Percentiles rank a stretch among this genome's conserved stretches.
Evolutionary conservation across 2,329 filamentous ascomycete species (phyloP).

Genomic region (Botrytis cinerea): DNA sequence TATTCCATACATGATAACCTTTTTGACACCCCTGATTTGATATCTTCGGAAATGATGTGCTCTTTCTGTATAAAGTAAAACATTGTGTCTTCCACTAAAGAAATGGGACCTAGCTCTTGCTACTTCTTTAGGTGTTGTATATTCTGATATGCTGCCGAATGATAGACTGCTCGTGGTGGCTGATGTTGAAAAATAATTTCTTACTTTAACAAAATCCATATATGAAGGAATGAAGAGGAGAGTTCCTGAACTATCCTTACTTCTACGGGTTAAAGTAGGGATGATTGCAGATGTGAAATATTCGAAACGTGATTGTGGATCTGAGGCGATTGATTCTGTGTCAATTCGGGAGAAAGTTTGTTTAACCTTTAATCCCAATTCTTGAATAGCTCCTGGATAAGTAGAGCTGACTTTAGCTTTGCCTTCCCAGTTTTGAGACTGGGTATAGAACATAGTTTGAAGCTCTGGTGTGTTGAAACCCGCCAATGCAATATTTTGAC

Average conservation of each 20-base stretch:
- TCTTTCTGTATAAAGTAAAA: constrained; percentile 89
- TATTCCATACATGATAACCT: constrained; percentile 85
- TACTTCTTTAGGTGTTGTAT: constrained; percentile 75
- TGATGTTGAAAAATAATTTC: constrained; percentile 86
- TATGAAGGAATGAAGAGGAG: constrained; percentile 91
- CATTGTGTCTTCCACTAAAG: constrained; percentile 74
- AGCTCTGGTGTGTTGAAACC: constrained; percentile 88
- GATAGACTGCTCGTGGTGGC: constrained; percentile 55
- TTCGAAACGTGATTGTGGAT: constrained; percentile 86
- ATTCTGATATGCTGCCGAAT: constrained; percentile 88
- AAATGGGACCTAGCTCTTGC: constrained; percentile 87
- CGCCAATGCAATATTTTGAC: constrained; percentile 81
- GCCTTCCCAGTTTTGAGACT: constrained; percentile 80
- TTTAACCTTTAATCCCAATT: constrained; percentile 69
- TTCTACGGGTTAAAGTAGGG: constrained; percentile 69
- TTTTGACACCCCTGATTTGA: constrained; percentile 75
- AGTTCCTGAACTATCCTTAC: constrained; percentile 67
- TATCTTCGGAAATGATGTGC: constrained; percentile 98
- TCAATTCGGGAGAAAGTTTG: constrained; percentile 92
- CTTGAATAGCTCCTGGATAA: constrained; percentile 72
- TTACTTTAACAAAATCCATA: constrained; percentile 89
- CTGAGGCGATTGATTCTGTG: constrained; percentile 65
- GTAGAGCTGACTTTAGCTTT: constrained; percentile 69
- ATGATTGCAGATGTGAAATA: constrained; percentile 85
- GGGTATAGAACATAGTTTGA: constrained; percentile 72